Base-by-base conservation (phyloP, 2,329 filamentous ascomycete genomes). In the Calonectria pauciramosa region DNA sequence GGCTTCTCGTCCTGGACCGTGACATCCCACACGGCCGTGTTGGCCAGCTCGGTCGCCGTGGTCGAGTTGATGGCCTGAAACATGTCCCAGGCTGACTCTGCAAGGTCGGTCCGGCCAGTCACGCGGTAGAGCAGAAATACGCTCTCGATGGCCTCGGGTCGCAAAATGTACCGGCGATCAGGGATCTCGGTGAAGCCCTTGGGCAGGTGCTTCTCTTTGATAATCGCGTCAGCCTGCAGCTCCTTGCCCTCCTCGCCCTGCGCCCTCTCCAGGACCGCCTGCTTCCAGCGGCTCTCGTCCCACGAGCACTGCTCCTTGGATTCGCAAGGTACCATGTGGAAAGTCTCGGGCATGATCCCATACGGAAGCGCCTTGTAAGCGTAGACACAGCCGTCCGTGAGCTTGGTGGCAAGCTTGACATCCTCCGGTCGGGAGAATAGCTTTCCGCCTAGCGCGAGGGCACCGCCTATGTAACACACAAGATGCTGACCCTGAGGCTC, bases 121-220 rank as follows among this genome's bases (percentile, higher is more conserved):
- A 89, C 84, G 47, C 90, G 86, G 76, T 90, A 91, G 78, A 91
- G 85, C 59, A 90, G 79, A 72, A 91, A 91, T 16, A 91, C 84
- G 77, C 87, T 89, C 82, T 90, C 88, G 52, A 90, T 86, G n/a
- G 88, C 88, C 75, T 90, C 88, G 1, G 88, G 88, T 0, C 89
- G 83, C 23, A 91, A 84, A n/a, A 90, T 84, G 73, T 91, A 91
- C 16, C 88, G 86, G 0, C 88, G 81, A 72, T 91, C 89, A 0
- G 84, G 87, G 54, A 87, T 84, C 74, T 91, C 89, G 68, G 90
- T 93, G 84, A 95, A 95, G 0, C 94, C 94, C 10, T 89, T 87
- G 4, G 85, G 86, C 3, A 90, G 79, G 36, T 73, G 76, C 41
- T 82, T 73, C n/a, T 81, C 71, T 6, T 77, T 74, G 72, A 84